phyloP scores from a whole-genome alignment of 1,284 basidiomycete genomes.

The Leccinum pallidistipes region DNA sequence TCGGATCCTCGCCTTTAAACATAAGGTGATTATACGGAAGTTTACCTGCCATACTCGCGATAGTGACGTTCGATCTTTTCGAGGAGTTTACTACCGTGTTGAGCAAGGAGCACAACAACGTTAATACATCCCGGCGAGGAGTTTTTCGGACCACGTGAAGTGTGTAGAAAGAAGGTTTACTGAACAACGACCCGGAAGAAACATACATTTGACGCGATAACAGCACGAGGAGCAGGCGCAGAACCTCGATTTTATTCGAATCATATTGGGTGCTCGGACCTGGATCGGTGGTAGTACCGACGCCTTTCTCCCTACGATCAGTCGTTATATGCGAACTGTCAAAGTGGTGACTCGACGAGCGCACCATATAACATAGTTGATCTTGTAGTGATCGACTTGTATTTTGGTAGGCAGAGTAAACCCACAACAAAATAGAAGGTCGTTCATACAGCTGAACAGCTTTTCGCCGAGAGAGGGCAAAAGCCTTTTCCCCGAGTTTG shows the following conservation, averaged over 20 bases:
- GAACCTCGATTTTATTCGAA: constrained; percentile 81
- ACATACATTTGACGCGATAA: constrained; percentile 88
- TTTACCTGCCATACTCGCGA: constrained; percentile 64
- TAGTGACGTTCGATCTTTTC: constrained; percentile 45
- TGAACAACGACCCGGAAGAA: constrained; percentile 67
- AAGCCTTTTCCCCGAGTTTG: constrained; percentile 46
- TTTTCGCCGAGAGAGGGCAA: constrained; percentile 77
- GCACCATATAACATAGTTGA: constrained; percentile 84
- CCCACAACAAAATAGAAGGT: constrained; percentile 88
- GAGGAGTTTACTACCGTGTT: constrained; percentile 84
- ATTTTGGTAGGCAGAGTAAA: constrained; percentile 83
- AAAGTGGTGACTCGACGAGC: constrained; percentile 26
- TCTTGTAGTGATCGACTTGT: constrained; percentile 79
- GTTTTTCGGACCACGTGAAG: constrained; percentile 76
- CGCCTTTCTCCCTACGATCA: constrained; percentile 77
- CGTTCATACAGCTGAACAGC: constrained; percentile 76
- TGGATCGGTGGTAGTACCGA: constrained; percentile 78
- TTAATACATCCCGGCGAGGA: constrained; percentile 79
- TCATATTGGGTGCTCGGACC: constrained; percentile 71
- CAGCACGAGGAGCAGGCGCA: constrained; percentile 82
- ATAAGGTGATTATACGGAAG: constrained; percentile 88
- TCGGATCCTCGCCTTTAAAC: constrained; percentile 82
- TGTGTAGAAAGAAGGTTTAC: constrained; percentile 72
- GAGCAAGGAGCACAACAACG: constrained; percentile 85
- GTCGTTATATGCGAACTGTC: constrained; percentile 13